Base-by-base conservation (phyloP, 345 rosid genomes). In the Kandelia obovata region DNA sequence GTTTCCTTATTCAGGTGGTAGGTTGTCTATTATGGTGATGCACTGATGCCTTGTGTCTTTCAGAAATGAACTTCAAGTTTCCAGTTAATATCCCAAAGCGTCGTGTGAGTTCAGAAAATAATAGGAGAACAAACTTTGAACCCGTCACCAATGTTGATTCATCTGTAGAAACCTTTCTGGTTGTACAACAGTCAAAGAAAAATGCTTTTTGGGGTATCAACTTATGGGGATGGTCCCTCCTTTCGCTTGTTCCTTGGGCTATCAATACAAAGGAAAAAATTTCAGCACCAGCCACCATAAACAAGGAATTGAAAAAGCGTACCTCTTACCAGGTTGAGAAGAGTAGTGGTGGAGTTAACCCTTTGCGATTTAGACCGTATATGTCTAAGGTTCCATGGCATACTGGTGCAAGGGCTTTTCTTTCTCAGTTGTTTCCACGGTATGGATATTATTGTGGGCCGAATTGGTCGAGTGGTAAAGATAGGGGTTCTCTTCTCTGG, bases 401-500 rank as follows among this genome's bases (percentile, higher is more conserved):
- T 76, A 86, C 92, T 1, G 97, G 98, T 37, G 71, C 88, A 4
- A 87, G 99, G 69, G 97, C 92, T 30, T 77, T 87, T 75, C 92
- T 95, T 60, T 95, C 97, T 28, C 93, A 88, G 82, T 80, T 95
- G 66, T 95, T 95, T 70, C 99, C 99, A 20, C 79, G 97, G 19
- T 92, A 92, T 25, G 99, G 96, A 51, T 92, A 95, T 80, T 95
- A 95, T 65, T 95, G 99, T 78, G 99, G 97, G 25, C 99, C 99
- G 0, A 95, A 95, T 35, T 95, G 99, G 99, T 95, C 99, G 0
- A 95, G 99, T 66, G 99, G 97, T 63, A 95, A 95, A 77, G 87
- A 88, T 74, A 71, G 83, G 5, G 99, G 99, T 15, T 88, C 97
- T 11, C 80, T 56, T 55, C 34, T 95, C 27, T 95, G 99, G 99